Conservation (phyloP, 306 rosid genomes). For the Vigna nakashimae region DNA sequence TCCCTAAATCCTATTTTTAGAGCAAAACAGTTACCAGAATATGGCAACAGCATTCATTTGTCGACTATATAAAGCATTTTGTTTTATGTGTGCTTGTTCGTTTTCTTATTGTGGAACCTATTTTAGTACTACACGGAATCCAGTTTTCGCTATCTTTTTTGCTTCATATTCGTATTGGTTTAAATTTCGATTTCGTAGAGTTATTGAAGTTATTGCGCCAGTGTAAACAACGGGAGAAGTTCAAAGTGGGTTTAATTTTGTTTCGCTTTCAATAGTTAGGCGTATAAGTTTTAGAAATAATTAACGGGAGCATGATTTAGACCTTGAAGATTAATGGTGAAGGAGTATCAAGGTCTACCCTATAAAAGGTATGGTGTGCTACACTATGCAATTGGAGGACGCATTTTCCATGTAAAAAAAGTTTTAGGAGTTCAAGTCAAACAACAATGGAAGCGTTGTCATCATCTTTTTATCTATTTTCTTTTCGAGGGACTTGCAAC, state of each 20-base stretch:
- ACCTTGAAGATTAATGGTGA: not conserved
- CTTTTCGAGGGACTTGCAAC: slow-evolving; percentile 7
- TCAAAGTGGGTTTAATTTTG: not conserved
- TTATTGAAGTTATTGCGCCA: not conserved
- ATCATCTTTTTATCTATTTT: slow-evolving; percentile 32
- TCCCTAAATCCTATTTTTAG: not conserved
- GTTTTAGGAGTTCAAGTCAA: slow-evolving; percentile 22
- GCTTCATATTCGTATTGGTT: not conserved
- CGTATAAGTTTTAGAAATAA: not conserved
- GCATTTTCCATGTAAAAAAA: slow-evolving; percentile 23
- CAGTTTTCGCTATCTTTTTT: not conserved
- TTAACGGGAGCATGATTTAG: not conserved
- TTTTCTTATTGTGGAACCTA: not conserved
- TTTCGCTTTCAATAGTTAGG: not conserved
- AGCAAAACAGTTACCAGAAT: slow-evolving; percentile 1
- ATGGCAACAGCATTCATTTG: not conserved
- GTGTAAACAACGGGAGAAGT: not conserved
- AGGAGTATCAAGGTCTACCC: not conserved
- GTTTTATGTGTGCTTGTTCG: not conserved
- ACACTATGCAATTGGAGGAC: slow-evolving; percentile 26
- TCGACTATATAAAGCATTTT: not conserved
- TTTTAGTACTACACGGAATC: not conserved
- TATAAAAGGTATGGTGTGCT: slow-evolving; percentile 25
- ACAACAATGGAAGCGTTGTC: slow-evolving; percentile 32
- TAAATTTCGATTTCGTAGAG: not conserved